Conservation (phyloP, 768 basidiomycete species). For the Scleroderma citrinum region DNA sequence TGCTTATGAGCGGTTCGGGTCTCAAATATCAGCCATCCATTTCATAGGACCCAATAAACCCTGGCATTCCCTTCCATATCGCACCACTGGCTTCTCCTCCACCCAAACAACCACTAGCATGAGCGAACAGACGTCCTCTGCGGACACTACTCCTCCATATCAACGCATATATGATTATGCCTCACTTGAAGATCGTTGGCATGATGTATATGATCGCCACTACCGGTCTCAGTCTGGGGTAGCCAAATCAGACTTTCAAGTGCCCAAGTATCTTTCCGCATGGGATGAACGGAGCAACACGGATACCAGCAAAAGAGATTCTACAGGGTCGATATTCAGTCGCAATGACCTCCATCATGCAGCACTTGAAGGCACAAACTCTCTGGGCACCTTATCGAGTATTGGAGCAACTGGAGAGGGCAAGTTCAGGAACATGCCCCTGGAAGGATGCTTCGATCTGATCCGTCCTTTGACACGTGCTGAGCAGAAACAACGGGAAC, state of each 20-base stretch:
- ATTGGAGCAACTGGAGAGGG: conserved; percentile 44
- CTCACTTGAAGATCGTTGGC: conserved; percentile 88
- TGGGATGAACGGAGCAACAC: conserved; percentile 52
- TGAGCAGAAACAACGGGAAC: conserved; percentile 11
- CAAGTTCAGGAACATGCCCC: conserved; percentile 73
- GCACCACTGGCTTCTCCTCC: conserved; percentile 50
- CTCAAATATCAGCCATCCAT: conserved; percentile 80
- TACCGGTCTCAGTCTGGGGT: conserved; percentile 56
- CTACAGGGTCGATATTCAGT: conserved; percentile 28
- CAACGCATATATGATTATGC: conserved; percentile 67
- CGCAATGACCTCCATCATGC: conserved; percentile 35
- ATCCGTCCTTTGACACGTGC: conserved; percentile 45
- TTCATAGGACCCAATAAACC: conserved; percentile 97
- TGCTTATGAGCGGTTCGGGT: conserved; percentile 90
- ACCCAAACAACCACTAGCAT: no score
- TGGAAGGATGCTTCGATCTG: conserved; percentile 85
- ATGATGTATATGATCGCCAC: conserved; percentile 80
- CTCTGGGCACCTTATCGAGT: conserved; percentile 5
- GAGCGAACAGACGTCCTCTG: conserved; percentile 19
- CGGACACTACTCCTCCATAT: conserved; percentile 7
- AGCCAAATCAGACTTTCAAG: conserved; percentile 47
- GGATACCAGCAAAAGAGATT: not conserved
- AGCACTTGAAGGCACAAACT: conserved; percentile 27
- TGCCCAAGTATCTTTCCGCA: conserved; percentile 61
- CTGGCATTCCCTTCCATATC: conserved; percentile 72